Conservation (phyloP, 129 eudicot species). For the Saussurea involucrata region DNA sequence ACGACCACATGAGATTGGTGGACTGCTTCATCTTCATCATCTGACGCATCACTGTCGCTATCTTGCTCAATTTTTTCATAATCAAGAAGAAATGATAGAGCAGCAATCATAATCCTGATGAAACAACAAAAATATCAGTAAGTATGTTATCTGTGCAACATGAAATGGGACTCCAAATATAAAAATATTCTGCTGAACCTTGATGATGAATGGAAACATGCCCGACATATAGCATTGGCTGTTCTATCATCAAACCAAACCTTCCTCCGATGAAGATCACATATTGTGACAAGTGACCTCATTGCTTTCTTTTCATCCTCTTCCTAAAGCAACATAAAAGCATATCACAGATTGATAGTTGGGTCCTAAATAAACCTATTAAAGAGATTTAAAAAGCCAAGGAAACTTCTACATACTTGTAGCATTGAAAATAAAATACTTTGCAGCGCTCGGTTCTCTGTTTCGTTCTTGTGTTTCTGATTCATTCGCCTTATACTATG, state of each 20-base stretch:
- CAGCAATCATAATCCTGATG: slow-evolving; percentile 85
- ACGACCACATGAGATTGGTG: slow-evolving; percentile 59
- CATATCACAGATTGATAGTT: not conserved
- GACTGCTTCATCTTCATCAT: slow-evolving; percentile 70
- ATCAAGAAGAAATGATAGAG: slow-evolving; percentile 89
- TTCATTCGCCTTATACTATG: slow-evolving; percentile 85
- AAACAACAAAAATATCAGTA: not conserved
- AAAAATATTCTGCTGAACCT: slow-evolving; percentile 35
- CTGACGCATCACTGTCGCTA: slow-evolving; percentile 80
- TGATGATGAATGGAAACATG: slow-evolving; percentile 81
- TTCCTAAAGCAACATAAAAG: slow-evolving; percentile 40
- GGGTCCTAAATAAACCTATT: not conserved
- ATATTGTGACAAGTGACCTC: slow-evolving; percentile 76
- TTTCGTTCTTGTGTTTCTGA: slow-evolving; percentile 96
- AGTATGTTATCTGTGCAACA: slow-evolving; percentile 3
- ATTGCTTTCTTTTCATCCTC: slow-evolving; percentile 95
- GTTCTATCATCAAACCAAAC: slow-evolving; percentile 97
- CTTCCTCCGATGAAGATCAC: slow-evolving; percentile 84
- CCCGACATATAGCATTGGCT: slow-evolving; percentile 81
- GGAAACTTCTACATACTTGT: slow-evolving; percentile 46
- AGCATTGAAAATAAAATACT: slow-evolving; percentile 78
- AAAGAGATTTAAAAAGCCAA: not conserved
- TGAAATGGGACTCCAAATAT: not conserved
- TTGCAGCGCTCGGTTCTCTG: slow-evolving; percentile 80
- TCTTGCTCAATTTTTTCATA: slow-evolving; percentile 88